Evolutionary conservation across 345 rosid species (phyloP), one percentile per base, ranked within the genome.

Genomic region (Gossypium arboreum): DNA sequence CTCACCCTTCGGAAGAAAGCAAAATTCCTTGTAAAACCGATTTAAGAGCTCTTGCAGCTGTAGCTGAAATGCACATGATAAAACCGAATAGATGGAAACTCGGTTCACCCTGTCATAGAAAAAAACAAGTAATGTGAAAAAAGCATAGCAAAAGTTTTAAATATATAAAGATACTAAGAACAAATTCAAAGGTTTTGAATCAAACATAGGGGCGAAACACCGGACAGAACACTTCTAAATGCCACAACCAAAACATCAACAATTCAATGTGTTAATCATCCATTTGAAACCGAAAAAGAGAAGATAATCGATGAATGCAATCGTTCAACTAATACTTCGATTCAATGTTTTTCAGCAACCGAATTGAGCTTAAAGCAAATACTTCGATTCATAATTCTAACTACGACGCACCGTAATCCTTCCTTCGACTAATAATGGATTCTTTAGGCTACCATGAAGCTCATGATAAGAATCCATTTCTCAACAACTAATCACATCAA

Each of bases 1-100:
- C 93, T 85, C 84, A 96, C 99, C 98, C 99, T 84, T 96, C 99
- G 45, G 98, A 92, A 75, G 99, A 93, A 80, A 96, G 99, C 78
- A 96, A 80, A 84, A 96, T 93, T 67, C 99, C 97, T 80, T 96
- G 99, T 72, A 96, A 84, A 56, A 96, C 99, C 44, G 99, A 93
- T 78, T 96, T 96, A 61, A 96, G 94, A 61, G 99, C 99, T 85
- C 99, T 88, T 0, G 99, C 97, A 79, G 95, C 98, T 12, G 99
- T 96, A 47, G 99, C 99, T 57, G 93, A 85, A 68, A 93, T 65
- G 72, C 99, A 96, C 90, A 96, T 90, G 64, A 96, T 81, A 73
- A 96, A 96, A 82, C 99, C 99, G 81, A 96, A 93, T 41, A 96
- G 84, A 81, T 96, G 98, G 84, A 96, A 96, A 84, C 97, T 96